These are phyloP conservation scores for Teratosphaeria gauchensis DNA, from an alignment of 2,329 filamentous ascomycete species.

Conservation along the genomic window DNA sequence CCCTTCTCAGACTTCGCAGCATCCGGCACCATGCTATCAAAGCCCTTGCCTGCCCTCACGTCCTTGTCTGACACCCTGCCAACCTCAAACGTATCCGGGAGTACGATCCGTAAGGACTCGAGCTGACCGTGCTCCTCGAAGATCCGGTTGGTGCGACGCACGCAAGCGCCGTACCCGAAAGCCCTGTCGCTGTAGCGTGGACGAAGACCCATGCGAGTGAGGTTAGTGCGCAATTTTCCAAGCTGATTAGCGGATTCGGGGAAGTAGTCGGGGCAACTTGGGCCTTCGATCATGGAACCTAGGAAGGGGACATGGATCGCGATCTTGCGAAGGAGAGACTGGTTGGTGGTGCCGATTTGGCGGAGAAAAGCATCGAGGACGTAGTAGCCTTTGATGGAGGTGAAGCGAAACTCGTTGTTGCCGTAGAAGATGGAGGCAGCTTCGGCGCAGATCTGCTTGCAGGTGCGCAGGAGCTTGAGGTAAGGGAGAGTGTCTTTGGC, in stretches of 20 bases:
- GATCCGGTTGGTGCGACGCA: background rate
- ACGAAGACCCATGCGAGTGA: background rate
- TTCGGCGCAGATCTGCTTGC: conserved; percentile 21
- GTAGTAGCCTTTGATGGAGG: conserved; percentile 3
- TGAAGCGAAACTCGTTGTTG: conserved; percentile 32
- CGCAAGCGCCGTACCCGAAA: background rate
- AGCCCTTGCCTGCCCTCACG: background rate
- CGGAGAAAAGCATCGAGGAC: conserved; percentile 2
- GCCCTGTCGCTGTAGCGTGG: background rate
- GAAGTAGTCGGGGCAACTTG: background rate
- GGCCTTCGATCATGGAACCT: background rate
- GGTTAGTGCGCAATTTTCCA: background rate
- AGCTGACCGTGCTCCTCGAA: background rate
- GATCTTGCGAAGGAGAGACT: conserved; percentile 2
- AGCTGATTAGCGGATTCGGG: background rate
- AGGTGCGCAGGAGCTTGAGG: conserved; percentile 4
- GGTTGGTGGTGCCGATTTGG: conserved; percentile 4
- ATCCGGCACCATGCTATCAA: background rate
- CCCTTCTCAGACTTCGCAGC: background rate
- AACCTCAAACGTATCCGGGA: background rate
- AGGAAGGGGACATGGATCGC: conserved; percentile 1
- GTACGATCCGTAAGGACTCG: background rate
- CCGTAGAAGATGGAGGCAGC: conserved; percentile 29
- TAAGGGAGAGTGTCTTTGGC: background rate
- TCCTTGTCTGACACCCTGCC: background rate